Evolutionary conservation across 345 rosid species (phyloP).

Genomic region (Citrus trifoliata): DNA sequence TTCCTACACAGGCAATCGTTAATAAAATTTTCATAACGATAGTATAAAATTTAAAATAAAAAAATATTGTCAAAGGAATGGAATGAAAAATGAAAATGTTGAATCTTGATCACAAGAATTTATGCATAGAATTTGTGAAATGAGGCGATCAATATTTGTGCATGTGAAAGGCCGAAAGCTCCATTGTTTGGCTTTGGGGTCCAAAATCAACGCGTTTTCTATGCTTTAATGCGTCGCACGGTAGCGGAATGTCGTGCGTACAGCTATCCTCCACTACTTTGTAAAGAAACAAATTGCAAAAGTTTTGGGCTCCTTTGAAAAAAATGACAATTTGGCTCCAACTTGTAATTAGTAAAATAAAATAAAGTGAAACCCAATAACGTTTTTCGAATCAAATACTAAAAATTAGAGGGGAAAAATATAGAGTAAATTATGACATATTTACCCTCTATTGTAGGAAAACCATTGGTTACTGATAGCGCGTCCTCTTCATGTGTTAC

Average conservation of each 20-base stretch:
- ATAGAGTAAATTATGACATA: too few species aligned
- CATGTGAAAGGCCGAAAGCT: conserved; percentile 3
- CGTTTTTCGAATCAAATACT: background rate
- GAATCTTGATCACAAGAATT: background rate
- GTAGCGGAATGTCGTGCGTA: background rate
- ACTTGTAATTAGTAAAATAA: background rate
- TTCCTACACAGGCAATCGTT: too few species aligned
- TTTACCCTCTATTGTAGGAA: too few species aligned
- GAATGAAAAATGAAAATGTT: too few species aligned
- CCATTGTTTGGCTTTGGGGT: background rate
- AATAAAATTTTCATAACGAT: too few species aligned
- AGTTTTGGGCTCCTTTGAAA: background rate
- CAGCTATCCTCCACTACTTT: conserved; percentile 4
- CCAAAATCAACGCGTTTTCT: conserved; percentile 5
- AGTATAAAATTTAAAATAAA: too few species aligned
- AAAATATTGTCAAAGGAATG: background rate
- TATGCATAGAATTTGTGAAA: background rate
- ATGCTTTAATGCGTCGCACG: background rate
- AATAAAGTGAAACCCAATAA: background rate
- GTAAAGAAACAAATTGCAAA: background rate
- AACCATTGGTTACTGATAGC: too few species aligned
- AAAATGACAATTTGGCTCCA: background rate
- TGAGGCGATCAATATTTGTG: background rate
- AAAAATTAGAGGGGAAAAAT: too few species aligned
- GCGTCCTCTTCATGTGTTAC: too few species aligned